Evolutionary conservation across 768 basidiomycete species (phyloP), one percentile per base, ranked within the genome.

Genomic region (Trametes villosa): DNA sequence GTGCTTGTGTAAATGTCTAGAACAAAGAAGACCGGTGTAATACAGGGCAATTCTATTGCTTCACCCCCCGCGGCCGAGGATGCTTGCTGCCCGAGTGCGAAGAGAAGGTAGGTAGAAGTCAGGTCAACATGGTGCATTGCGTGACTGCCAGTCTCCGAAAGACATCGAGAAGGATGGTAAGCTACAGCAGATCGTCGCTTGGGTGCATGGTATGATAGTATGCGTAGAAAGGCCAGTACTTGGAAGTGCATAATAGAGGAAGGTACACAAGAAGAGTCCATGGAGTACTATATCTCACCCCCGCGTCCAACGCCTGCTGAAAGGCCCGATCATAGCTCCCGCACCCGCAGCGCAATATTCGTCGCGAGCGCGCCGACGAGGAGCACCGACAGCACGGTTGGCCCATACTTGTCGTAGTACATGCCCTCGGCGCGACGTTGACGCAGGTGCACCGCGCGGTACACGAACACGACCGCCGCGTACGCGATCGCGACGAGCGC

Each of bases 361-460:
- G 87, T 83, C 22, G 82, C 81, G 52, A 95, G 74, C 18, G 92
- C 91, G 34, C 79, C 75, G 57, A 91, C 82, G 44, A 97, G 74
- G 40, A 88, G 80, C 26, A 84, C 64, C 64, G 90, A 92, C 24
- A 96, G 77, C 4, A 87, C 70, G 1, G 89, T 91, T 36, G 94
- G 93, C 0, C 94, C 92, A 64, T 88, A 93, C 75, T 87, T 89
- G 76, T 96, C 94, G 70, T 94, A 93, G 75, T 96, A 96, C 52
- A 93, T 65, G 24, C 92, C 91, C 56, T 89, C 86, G 0, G 93
- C 92, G 30, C 83, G 80, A 36, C 88, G 85, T 58, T 81, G 78
- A 49, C 92, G 81, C 67, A 96, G 79, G 55, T 82, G 82, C 44
- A 82, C 71, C 9, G 91, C 85, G 48, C 94, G 86, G 72, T 85